phyloP scores from a whole-genome alignment of 2,329 filamentous ascomycete species.

The Alternaria hordeiaustralica region DNA sequence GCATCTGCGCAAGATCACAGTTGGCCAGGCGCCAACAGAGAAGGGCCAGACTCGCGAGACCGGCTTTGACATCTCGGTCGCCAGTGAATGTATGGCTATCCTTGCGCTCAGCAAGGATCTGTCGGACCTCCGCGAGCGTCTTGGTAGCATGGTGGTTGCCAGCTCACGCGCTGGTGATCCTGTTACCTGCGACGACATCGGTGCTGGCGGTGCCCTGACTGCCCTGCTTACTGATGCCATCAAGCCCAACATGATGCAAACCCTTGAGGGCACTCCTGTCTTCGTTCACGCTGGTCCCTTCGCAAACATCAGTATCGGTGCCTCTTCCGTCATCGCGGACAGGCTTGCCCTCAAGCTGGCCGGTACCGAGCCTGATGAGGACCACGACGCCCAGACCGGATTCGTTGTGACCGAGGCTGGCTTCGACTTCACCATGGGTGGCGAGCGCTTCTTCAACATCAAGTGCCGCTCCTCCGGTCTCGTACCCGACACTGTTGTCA shows the following conservation, averaged over 20 bases:
- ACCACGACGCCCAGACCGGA: slow-evolving; percentile 80
- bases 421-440: slow-evolving; percentile 99
- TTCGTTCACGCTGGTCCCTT: slow-evolving; percentile 98
- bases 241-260: slow-evolving; percentile 99
- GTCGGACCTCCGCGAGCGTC: slow-evolving; percentile 86
- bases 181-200: slow-evolving; percentile 94
- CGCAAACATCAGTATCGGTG: slow-evolving; percentile 97
- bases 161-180: slow-evolving; percentile 85
- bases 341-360: slow-evolving; percentile 95
- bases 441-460: slow-evolving; percentile 99
- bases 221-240: slow-evolving; percentile 98
- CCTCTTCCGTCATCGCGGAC: slow-evolving; percentile 93
- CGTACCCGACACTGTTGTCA: slow-evolving; percentile 88
- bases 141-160: slow-evolving; percentile 95
- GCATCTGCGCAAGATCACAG: slow-evolving; percentile 85
- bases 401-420: slow-evolving; percentile 97
- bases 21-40: slow-evolving; percentile 88
- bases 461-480: slow-evolving; percentile 96
- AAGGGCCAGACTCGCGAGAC: slow-evolving; percentile 88
- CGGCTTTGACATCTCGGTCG: slow-evolving; percentile 96
- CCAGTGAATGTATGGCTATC: slow-evolving; percentile 98
- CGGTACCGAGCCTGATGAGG: slow-evolving; percentile 90
- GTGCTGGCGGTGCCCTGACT: slow-evolving; percentile 87
- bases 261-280: slow-evolving; percentile 92
- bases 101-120: slow-evolving; percentile 90